Conservation (phyloP, 2,329 filamentous ascomycete species). For the Hymenotorrendiella dingleyae region DNA sequence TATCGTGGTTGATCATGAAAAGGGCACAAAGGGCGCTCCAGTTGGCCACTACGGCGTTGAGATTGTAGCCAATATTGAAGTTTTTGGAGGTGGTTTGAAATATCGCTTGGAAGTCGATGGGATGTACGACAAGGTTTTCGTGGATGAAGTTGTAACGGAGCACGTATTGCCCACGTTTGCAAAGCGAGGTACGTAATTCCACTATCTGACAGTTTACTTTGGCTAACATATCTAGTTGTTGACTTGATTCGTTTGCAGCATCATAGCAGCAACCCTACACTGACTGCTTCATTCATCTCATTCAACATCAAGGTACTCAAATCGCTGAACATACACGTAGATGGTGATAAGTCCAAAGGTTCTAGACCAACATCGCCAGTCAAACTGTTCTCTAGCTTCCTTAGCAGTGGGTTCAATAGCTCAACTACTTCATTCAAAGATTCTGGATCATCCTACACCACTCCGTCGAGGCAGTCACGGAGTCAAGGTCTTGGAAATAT, state of each 20-base stretch:
- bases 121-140: constrained; percentile 62
- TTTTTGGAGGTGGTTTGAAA: constrained; percentile 43
- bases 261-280: constrained; percentile 55
- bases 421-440: constrained; percentile 35
- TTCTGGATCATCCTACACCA: constrained; percentile 35
- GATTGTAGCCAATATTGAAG: constrained; percentile 59
- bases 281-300: constrained; percentile 65
- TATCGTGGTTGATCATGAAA: constrained; percentile 66
- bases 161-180: constrained; percentile 71
- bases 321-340: constrained; percentile 57
- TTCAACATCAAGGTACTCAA: constrained; percentile 75
- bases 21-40: constrained; percentile 59
- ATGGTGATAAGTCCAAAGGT: constrained; percentile 58
- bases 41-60: constrained; percentile 66
- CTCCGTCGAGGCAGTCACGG: constrained; percentile 26
- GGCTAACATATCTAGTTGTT: constrained; percentile 51
- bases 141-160: constrained; percentile 65
- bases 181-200: constrained; percentile 55
- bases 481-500: constrained; percentile 36
- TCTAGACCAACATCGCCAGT: constrained; percentile 81
- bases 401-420: constrained; percentile 52
- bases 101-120: constrained; percentile 56
- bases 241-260: constrained; percentile 68
- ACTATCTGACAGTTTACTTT: background rate
- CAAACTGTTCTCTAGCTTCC: constrained; percentile 80